phyloP scores from a whole-genome alignment of 192 early-diverging fungal species.

The Allomyces javanicus region DNA sequence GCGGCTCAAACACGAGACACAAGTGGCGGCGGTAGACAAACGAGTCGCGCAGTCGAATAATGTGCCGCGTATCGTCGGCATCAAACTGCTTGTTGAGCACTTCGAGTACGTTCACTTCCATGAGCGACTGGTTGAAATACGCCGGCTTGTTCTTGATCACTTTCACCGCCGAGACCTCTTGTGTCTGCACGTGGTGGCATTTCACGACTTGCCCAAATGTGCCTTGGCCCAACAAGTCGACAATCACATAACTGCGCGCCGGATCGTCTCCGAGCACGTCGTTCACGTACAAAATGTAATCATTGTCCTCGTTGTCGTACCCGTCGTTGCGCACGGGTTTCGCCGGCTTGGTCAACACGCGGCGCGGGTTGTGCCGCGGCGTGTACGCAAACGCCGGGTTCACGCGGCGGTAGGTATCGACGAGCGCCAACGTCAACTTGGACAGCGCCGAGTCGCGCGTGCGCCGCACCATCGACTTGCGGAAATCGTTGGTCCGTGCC shows the following conservation, averaged over 20 bases:
- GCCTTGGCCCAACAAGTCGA: slow-evolving; percentile 84
- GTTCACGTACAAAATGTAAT: slow-evolving; percentile 93
- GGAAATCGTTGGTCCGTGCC: no score
- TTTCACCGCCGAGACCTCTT: slow-evolving; percentile 80
- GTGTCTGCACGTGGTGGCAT: slow-evolving; percentile 79
- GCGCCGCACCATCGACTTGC: no score
- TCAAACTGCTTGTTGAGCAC: slow-evolving; percentile 79
- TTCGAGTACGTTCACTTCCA: slow-evolving; percentile 88
- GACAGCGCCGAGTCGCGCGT: slow-evolving; percentile 9
- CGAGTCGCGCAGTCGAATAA: slow-evolving; percentile 68
- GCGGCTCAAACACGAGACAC: slow-evolving; percentile 87
- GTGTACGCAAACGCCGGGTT: slow-evolving; percentile 71
- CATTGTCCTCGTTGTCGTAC: slow-evolving; percentile 83
- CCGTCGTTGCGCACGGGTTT: slow-evolving; percentile 79
- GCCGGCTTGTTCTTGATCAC: slow-evolving; percentile 97
- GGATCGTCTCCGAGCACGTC: slow-evolving; percentile 77
- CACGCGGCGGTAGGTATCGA: slow-evolving; percentile 48
- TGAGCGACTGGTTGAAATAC: slow-evolving; percentile 92
- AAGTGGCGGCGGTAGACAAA: slow-evolving; percentile 88
- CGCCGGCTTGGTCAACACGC: slow-evolving; percentile 84
- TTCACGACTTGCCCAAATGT: slow-evolving; percentile 99
- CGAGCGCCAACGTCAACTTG: slow-evolving; percentile 35
- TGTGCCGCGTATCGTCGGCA: slow-evolving; percentile 65
- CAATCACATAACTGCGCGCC: slow-evolving; percentile 62
- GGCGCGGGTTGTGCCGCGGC: slow-evolving; percentile 59